These are phyloP conservation scores for Tuber calosporum DNA, from an alignment of 495 filamentous ascomycete genomes.

Conservation along the genomic window DNA sequence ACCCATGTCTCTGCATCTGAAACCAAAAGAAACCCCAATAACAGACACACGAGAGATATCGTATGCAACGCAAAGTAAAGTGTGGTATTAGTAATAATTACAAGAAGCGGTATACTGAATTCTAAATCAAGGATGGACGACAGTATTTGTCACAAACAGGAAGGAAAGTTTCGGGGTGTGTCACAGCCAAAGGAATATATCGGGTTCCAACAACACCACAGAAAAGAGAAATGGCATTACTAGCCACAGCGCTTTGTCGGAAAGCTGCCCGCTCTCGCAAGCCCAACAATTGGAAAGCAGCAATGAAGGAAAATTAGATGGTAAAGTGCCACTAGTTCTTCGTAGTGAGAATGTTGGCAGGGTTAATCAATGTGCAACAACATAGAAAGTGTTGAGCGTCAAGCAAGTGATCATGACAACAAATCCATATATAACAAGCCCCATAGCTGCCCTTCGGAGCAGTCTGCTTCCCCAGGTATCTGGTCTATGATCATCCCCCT, in stretches of 20 bases:
- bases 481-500: constrained; percentile 44
- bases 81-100: background rate
- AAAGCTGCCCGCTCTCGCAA: background rate
- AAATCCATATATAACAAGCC: constrained; percentile 71
- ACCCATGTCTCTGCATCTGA: background rate
- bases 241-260: background rate
- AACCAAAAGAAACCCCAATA: background rate
- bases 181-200: background rate
- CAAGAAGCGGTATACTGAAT: background rate
- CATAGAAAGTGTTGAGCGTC: constrained; percentile 66
- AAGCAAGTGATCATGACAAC: constrained; percentile 86
- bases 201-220: background rate
- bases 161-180: background rate
- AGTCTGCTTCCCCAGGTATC: constrained; percentile 47
- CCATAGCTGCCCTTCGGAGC: constrained; percentile 65
- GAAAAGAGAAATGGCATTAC: background rate
- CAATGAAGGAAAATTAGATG: background rate
- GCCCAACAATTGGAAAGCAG: background rate
- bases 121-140: background rate
- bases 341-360: background rate
- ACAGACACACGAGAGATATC: background rate
- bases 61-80: background rate
- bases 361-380: constrained; percentile 21
- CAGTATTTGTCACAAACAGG: background rate
- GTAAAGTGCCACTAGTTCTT: background rate